These are phyloP conservation scores for Raphanus hybrid DNA, from an alignment of 441 rosid genomes.

Conservation along the genomic window DNA sequence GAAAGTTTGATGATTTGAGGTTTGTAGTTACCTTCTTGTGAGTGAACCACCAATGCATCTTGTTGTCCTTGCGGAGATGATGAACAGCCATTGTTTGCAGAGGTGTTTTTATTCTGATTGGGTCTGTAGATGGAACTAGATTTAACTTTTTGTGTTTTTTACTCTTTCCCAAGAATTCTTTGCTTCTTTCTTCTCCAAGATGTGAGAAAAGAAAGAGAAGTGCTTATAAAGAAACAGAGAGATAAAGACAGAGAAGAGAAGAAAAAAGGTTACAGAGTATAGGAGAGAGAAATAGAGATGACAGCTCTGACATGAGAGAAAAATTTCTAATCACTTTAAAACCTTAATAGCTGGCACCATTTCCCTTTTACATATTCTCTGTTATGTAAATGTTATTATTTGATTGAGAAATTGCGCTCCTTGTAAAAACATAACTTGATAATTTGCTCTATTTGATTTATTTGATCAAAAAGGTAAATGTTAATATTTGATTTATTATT, in stretches of 20 bases:
- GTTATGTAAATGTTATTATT: conserved; percentile 13
- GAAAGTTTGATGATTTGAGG: conserved; percentile 7
- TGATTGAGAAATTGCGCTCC: neutral
- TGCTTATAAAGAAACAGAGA: too few species aligned
- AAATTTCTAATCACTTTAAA: conserved; percentile 64
- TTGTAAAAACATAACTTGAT: too few species aligned
- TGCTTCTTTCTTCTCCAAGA: too few species aligned
- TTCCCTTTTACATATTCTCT: conserved; percentile 47
- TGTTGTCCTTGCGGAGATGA: conserved; percentile 50
- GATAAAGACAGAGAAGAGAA: too few species aligned
- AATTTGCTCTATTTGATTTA: too few species aligned
- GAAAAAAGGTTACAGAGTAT: neutral
- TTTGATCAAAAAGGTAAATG: neutral
- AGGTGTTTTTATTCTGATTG: neutral
- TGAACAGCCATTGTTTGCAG: conserved; percentile 58
- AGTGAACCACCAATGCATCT: conserved; percentile 94
- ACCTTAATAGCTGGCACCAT: conserved; percentile 79
- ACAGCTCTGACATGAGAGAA: conserved; percentile 87
- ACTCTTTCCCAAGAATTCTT: too few species aligned
- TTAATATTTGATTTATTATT: conserved; percentile 6
- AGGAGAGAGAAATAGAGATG: conserved; percentile 44
- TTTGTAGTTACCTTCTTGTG: conserved; percentile 64
- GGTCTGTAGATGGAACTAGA: too few species aligned
- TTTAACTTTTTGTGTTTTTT: too few species aligned
- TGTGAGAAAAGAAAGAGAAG: too few species aligned